Base-by-base conservation (phyloP, 2,329 filamentous ascomycete species). In the Gnomoniopsis smithogilvyi region DNA sequence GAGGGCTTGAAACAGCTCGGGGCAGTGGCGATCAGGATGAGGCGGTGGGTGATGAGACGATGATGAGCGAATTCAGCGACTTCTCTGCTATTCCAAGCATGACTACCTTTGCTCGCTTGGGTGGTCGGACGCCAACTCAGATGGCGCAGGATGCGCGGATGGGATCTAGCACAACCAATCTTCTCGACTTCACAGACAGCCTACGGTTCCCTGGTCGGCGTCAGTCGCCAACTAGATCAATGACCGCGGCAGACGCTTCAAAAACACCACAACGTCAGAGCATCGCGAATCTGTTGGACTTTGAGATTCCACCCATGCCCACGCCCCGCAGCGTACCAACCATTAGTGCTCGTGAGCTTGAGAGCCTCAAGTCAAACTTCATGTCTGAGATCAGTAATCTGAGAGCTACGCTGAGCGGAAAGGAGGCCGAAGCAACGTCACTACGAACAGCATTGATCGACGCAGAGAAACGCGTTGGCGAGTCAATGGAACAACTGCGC, bases 341-440 rank as follows among this genome's bases (percentile, higher is more conserved):
- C 10, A 89, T 98, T 65, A 96, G 93, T 2, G 91, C 95, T 1
- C 87, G 95, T 36, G 95, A 99, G 75, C 80, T 98, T 2, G 95
- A 99, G 71, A 91, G 90, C 15, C 80, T 98, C 61, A 98, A 98
- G 72, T 97, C 93, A 0, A 84, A 84, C 24, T 96, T 96, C 67
- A 81, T 96, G 54, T 96, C 93, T 0, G 91, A 98, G 70, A 96
- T 99, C 61, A 96, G 92, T 63, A 92, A 90, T n/a, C 83, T 99
- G 19, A 95, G 91, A 69, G 95, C 95, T 3, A 94, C 91, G 11
- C 80, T 99, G 11, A 93, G 88, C 67, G 95, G 95, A 51, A 96
- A 95, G 68, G 94, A 98, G 71, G 94, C 94, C 6, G 93, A 98
- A 72, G 91, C 95, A 38, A 81, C 87, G 53, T 94, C 90, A 36